Conservation (phyloP, 108 stramenopile genomes). For the Aurantiochytrium sp. region DNA sequence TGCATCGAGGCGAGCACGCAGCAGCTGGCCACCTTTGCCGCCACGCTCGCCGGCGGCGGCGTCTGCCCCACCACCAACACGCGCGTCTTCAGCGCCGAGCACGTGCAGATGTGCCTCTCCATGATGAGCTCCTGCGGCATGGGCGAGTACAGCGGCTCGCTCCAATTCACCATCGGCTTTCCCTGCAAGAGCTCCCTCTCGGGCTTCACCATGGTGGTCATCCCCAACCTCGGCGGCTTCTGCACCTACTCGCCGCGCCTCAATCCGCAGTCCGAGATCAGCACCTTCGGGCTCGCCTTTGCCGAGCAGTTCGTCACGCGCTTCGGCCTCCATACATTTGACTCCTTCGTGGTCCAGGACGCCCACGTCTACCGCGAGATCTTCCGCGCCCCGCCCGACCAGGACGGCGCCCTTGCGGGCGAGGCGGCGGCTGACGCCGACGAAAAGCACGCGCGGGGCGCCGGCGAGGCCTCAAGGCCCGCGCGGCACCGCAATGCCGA, state of each 20-base stretch:
- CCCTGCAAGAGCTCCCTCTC: neutral
- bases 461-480: too few species aligned
- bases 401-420: neutral
- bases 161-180: neutral
- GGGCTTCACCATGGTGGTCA: constrained; percentile 24
- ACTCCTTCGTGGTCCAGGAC: constrained; percentile 9
- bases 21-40: constrained; percentile 29
- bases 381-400: neutral
- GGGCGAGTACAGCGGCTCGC: neutral
- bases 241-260: constrained; percentile 22
- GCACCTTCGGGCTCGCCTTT: neutral
- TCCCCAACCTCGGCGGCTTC: constrained; percentile 20
- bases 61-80: constrained; percentile 27
- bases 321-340: neutral
- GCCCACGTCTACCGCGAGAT: constrained; percentile 18
- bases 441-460: neutral
- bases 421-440: neutral
- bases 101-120: neutral
- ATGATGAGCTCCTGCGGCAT: constrained; percentile 36
- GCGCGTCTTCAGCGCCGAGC: neutral
- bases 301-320: neutral
- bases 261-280: neutral
- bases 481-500: too few species aligned
- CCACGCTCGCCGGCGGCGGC: constrained; percentile 25
- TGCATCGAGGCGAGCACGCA: constrained; percentile 26